phyloP scores from a whole-genome alignment of 2,329 filamentous ascomycete genomes.

The Stachybotrys echinatus region DNA sequence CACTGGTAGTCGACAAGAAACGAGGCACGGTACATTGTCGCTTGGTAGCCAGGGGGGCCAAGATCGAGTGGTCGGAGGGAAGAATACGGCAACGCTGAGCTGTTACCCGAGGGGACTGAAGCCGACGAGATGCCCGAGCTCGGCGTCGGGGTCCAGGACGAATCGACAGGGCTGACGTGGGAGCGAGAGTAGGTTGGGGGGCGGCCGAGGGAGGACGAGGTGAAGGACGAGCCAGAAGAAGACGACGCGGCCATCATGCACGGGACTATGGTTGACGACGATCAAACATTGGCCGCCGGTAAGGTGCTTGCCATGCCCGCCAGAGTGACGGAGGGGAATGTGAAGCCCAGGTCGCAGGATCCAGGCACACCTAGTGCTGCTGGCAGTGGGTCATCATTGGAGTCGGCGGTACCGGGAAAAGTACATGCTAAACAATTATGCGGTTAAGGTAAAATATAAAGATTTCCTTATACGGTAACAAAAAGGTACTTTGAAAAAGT shows the following conservation, averaged over 20 bases:
- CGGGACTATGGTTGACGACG: constrained; percentile 7
- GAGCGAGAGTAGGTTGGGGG: constrained; percentile 34
- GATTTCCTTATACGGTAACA: too few species aligned
- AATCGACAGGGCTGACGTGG: constrained; percentile 37
- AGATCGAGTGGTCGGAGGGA: constrained; percentile 42
- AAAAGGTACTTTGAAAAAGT: too few species aligned
- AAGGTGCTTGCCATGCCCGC: constrained; percentile 24
- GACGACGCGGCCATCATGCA: constrained; percentile 33
- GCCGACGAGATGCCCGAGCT: constrained; percentile 37
- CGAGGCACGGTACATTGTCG: constrained; percentile 39
- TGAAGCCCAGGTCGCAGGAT: too few species aligned
- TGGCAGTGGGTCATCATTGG: too few species aligned
- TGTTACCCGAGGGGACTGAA: constrained; percentile 34
- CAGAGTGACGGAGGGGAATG: neutral
- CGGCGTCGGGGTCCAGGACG: constrained; percentile 43
- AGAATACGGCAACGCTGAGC: constrained; percentile 26
- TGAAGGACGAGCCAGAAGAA: constrained; percentile 44
- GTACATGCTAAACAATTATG: too few species aligned
- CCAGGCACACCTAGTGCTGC: too few species aligned
- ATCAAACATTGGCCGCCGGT: constrained; percentile 19
- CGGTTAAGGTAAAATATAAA: too few species aligned
- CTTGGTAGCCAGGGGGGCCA: constrained; percentile 47
- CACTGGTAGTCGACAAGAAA: constrained; percentile 11
- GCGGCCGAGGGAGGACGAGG: constrained; percentile 38
- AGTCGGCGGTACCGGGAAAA: neutral